Evolutionary conservation across 352 stramenopile species (phyloP).

Genomic region (Phytophthora fragariae): DNA sequence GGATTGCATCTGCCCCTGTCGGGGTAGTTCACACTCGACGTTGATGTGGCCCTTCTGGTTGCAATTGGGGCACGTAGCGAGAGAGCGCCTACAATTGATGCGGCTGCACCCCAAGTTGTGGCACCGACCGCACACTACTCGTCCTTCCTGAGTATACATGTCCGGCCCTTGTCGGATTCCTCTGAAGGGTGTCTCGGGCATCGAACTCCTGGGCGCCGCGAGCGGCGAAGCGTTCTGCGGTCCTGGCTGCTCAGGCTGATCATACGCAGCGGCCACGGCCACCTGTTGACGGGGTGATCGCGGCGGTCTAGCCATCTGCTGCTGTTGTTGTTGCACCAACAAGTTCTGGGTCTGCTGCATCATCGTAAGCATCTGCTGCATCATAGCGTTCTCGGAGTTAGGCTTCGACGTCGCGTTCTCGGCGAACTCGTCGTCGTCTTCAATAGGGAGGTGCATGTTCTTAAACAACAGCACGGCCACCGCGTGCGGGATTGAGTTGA

Average conservation of each 20-base stretch:
- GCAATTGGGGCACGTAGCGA: not conserved
- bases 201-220: not conserved
- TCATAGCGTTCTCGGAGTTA: no score
- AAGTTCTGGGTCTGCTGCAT: conserved; percentile 4
- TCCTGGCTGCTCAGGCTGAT: no score
- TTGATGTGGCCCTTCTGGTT: not conserved
- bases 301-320: no score
- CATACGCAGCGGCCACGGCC: no score
- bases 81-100: not conserved
- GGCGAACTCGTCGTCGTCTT: no score
- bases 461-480: not conserved
- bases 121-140: not conserved
- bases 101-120: not conserved
- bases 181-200: not conserved
- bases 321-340: not conserved
- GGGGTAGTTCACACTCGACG: not conserved
- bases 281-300: no score
- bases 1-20: no score
- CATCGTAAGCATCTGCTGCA: not conserved
- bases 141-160: not conserved
- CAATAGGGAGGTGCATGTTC: no score
- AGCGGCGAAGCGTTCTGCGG: no score
- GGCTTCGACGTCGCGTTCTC: no score
- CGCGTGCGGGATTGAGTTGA: not conserved
- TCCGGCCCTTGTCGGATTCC: not conserved